These are phyloP conservation scores for Rhizophagus sp. DNA, from an alignment of 192 early-diverging fungal genomes.

Conservation along the genomic window DNA sequence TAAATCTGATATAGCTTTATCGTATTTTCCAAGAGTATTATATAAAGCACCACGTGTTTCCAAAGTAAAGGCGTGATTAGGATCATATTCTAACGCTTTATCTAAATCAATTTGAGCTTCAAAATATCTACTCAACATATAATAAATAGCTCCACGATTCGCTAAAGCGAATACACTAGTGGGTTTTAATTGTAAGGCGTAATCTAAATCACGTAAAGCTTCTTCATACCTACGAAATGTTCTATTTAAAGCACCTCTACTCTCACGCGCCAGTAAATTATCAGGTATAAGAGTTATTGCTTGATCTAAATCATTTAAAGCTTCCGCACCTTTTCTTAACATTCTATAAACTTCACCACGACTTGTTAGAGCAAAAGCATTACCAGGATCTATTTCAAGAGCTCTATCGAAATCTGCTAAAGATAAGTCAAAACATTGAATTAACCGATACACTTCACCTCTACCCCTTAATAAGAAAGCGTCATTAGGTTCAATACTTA, in stretches of 20 bases:
- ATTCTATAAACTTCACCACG: conserved; percentile 21
- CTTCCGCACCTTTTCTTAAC: neutral
- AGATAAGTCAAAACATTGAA: neutral
- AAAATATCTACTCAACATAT: neutral
- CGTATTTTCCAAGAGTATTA: neutral
- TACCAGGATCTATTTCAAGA: neutral
- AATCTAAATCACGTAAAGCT: conserved; percentile 10
- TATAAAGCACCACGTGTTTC: conserved; percentile 12
- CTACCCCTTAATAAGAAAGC: neutral
- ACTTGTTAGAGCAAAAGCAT: conserved; percentile 6
- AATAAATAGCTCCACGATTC: conserved; percentile 13
- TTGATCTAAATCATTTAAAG: neutral
- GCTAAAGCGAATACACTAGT: neutral
- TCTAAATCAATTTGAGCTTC: conserved; percentile 12
- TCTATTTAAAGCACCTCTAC: conserved; percentile 8
- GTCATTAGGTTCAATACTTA: conserved; percentile 4
- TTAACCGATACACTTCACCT: conserved; percentile 3
- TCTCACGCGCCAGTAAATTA: neutral
- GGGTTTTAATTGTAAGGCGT: neutral
- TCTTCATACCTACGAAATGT: conserved; percentile 3
- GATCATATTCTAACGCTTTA: neutral
- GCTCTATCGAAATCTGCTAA: conserved; percentile 14
- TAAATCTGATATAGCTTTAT: conserved; percentile 6
- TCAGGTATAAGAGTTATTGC: neutral
- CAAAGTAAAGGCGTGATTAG: conserved; percentile 18